Conservation (phyloP, 1,284 basidiomycete species). For the Moniliophthora roreri region DNA sequence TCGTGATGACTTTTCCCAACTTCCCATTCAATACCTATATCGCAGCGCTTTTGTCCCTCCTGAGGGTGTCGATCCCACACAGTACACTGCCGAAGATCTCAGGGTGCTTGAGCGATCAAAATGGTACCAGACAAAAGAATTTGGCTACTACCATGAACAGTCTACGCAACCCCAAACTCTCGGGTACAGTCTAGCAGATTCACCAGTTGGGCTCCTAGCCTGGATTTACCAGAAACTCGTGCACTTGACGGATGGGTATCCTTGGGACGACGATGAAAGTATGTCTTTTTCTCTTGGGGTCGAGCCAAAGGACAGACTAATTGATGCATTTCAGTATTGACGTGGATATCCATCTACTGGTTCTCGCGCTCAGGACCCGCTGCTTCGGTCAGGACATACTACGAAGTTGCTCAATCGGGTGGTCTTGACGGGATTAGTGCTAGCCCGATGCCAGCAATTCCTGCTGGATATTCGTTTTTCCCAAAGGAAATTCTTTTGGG, state of each 20-base stretch:
- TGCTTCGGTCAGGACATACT: slow-evolving; percentile 46
- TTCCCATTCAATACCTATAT: not conserved
- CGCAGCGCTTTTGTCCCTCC: not conserved
- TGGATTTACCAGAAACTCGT: slow-evolving; percentile 53
- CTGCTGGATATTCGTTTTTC: slow-evolving; percentile 9
- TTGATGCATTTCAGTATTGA: too few species aligned
- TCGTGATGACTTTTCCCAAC: not conserved
- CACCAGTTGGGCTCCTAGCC: too few species aligned
- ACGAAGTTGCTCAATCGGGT: slow-evolving; percentile 14
- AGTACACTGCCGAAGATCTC: slow-evolving; percentile 32
- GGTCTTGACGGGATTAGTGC: not conserved
- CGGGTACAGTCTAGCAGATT: slow-evolving; percentile 50
- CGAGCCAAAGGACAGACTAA: too few species aligned
- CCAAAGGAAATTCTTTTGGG: not conserved
- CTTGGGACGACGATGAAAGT: slow-evolving; percentile 54
- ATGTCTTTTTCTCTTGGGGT: too few species aligned
- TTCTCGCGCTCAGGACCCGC: too few species aligned
- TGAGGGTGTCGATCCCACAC: not conserved
- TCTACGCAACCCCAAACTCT: slow-evolving; percentile 54
- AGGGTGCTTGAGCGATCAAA: slow-evolving; percentile 28
- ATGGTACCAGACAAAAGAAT: slow-evolving; percentile 32
- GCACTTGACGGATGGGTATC: slow-evolving; percentile 47
- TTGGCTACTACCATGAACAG: slow-evolving; percentile 44
- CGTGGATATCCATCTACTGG: slow-evolving; percentile 48
- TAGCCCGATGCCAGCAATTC: not conserved